Conservation (phyloP, 306 rosid species). For the Trichosanthes cucumerina region DNA sequence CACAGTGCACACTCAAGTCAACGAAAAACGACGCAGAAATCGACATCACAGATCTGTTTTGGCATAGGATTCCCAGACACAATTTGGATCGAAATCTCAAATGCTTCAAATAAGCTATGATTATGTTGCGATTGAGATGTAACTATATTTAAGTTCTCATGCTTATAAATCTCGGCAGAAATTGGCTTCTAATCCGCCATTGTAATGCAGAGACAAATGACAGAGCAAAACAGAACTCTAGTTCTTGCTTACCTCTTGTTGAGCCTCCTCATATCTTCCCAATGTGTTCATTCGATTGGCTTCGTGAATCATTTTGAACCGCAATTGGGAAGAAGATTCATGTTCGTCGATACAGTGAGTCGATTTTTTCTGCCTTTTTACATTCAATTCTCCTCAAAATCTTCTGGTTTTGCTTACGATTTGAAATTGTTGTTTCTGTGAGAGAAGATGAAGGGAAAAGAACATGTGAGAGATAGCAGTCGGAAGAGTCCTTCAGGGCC, state of each 20-base stretch:
- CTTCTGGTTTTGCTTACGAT: neutral
- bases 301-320: neutral
- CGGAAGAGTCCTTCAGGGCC: conserved; percentile 6
- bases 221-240: neutral
- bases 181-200: neutral
- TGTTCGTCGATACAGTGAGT: neutral
- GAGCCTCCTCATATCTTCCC: neutral
- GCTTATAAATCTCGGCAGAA: neutral
- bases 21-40: conserved; percentile 1
- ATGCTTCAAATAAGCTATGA: conserved; percentile 2
- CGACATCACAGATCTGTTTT: neutral
- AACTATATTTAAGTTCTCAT: neutral
- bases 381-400: neutral
- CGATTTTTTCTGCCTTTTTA: neutral
- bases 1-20: neutral
- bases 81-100: neutral
- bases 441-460: neutral
- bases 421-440: neutral
- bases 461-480: neutral
- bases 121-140: neutral
- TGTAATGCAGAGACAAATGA: neutral
- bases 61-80: conserved; percentile 13
- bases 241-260: neutral
- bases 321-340: neutral
- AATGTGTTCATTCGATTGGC: neutral